Base-by-base conservation (phyloP, 164 flowering plant species). In the Dillenia suffruticosa region DNA sequence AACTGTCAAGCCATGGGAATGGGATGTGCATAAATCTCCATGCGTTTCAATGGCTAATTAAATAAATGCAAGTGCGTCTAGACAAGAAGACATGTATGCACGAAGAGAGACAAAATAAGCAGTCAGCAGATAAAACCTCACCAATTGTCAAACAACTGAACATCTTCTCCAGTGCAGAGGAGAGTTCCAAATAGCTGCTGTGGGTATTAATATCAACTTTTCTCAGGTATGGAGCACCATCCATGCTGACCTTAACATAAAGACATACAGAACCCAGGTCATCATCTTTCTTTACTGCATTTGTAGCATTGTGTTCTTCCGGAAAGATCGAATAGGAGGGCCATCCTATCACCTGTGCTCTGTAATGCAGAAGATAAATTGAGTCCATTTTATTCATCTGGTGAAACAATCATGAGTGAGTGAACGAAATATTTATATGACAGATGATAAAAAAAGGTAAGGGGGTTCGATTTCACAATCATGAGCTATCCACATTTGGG, bases 261-360 rank as follows among this genome's bases (percentile, higher is more conserved):
- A 85, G 70, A 67, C 91, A 82, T 13, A 79, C 83, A 0, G 79
- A 58, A 55, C 75, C 83, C 12, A 52, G 49, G 12, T 79, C 84
- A 45, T 74, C 83, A 32, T 66, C 70, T 14, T 55, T 78, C 68
- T 87, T 85, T 5, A 76, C 62, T 46, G 79, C 66, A 59, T 66
- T 81, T 53, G 73, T 63, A 60, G 89, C 83, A 92, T 80, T 15
- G 85, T 71, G 55, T 87, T 92, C 82, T 87, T 92, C 64, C 97
- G 78, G 67, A 81, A 89, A 5, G 96, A 85, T 24, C 90, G 80
- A 62, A 92, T 82, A 66, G 97, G 97, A 47, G 97, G 97, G 97
- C 97, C 97, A 92, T 71, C 97, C 97, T 17, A 92, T 90, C 52
- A 90, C 91, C 64, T 82, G 93, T 57, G 87, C 84, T 80, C 97